A percentile compares a stretch with the other conserved stretches of the same genome.
These are phyloP conservation scores for Teunomyces barrocoloradensis DNA, from an alignment of 805 yeast species.

Conservation along the genomic window DNA sequence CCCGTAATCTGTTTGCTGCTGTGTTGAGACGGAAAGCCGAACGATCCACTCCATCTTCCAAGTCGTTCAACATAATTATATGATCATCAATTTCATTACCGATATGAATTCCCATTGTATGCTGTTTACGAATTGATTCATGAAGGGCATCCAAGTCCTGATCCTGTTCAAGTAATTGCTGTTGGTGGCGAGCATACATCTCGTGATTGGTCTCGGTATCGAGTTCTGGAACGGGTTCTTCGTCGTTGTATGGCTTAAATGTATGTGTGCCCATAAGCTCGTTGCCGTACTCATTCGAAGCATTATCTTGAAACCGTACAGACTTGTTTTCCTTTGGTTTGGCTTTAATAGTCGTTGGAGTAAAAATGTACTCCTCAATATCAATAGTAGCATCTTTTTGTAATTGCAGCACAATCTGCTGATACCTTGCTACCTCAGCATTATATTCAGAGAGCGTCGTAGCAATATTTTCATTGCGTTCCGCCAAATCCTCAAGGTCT, in stretches of 20 bases:
- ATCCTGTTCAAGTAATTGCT: slow-evolving; percentile 38
- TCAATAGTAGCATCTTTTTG: slow-evolving; percentile 27
- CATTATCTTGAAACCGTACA: slow-evolving; percentile 39
- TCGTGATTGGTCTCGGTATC: slow-evolving; percentile 35
- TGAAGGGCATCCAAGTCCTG: slow-evolving; percentile 33
- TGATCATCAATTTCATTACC: slow-evolving; percentile 43
- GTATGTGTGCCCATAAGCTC: slow-evolving; percentile 35
- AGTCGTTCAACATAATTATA: slow-evolving; percentile 37
- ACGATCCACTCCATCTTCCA: slow-evolving; percentile 40
- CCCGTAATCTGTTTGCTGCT: slow-evolving; percentile 28
- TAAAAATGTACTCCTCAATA: slow-evolving; percentile 29
- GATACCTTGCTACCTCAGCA: slow-evolving; percentile 16
- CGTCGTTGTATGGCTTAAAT: slow-evolving; percentile 38
- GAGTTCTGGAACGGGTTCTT: slow-evolving; percentile 22
- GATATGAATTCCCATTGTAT: slow-evolving; percentile 37
- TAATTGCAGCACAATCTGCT: slow-evolving; percentile 15
- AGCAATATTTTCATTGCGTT: slow-evolving; percentile 1
- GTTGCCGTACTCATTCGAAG: slow-evolving; percentile 20
- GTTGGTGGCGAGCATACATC: slow-evolving; percentile 43
- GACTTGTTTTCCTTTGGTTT: slow-evolving; percentile 19
- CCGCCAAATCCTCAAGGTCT: slow-evolving; percentile 18
- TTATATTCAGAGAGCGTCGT: slow-evolving; percentile 7
- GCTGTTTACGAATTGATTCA: slow-evolving; percentile 33
- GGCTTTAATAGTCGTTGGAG: slow-evolving; percentile 4
- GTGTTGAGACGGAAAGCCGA: slow-evolving; percentile 29